Base-by-base conservation (phyloP, 2,329 filamentous ascomycete species). In the Eurotiales sp. region DNA sequence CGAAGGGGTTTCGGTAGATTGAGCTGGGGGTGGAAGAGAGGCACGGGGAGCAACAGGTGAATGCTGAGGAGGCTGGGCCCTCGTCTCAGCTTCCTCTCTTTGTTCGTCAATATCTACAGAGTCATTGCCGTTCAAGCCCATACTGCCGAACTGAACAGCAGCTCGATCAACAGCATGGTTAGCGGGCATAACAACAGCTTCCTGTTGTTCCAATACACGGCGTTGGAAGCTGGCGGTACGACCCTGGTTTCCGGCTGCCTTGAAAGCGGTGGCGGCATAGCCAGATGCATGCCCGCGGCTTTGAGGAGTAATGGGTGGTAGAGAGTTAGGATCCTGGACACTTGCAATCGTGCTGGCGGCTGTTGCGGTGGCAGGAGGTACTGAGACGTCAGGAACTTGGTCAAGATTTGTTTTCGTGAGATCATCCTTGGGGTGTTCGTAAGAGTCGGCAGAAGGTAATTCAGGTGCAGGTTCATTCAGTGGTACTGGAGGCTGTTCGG, bases 161-260 rank as follows among this genome's bases (percentile, higher is more conserved):
- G 92, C 84, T 62, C 90, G 86, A 68, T 97, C 92, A 23, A 99
- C 87, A 48, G 93, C 91, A 60, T 93, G 90, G 75, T 96, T 96
- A 54, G 89, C 90, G 41, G 93, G 93, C 92, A 99, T 96, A 58
- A 96, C 90, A 36, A 99, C 93, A 53, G 93, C 90, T 74, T 99
- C 93, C 71, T 96, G 91, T 68, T 99, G 93, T 62, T 97, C 91
- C 64, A 95, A 79, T 49, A 96, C 81, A 63, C 90, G 87, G 59
- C 92, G 85, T 69, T 95, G 87, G 70, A 87, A 90, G 72, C 86
- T 91, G 17, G 89, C 82, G 50, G 84, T 85, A 55, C 92, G 87
- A 54, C 77, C 76, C 52, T 80, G 63, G 27, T 70, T 72, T 21
- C 81, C 75, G 55, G 85, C 87, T 11, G 88, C 88, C 75, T 95